Evolutionary conservation across 768 basidiomycete genomes (phyloP), one percentile per base, ranked within the genome.

Genomic region (Mycena crocata): DNA sequence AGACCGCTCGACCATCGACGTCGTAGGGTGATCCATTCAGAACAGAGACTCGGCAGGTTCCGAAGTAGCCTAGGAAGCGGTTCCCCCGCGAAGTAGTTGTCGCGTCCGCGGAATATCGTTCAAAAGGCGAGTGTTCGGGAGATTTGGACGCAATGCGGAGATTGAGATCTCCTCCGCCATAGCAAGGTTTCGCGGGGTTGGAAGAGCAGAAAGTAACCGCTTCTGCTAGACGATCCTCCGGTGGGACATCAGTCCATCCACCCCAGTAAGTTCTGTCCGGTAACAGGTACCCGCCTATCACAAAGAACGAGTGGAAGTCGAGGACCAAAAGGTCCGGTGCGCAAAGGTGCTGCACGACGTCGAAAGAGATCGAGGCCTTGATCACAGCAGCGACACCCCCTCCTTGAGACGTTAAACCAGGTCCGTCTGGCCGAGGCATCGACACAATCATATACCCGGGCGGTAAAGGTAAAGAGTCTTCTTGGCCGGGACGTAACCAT

Each of bases 21-120:
- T 59, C 57, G 15, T 37, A 15, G 1, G 34, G 19, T 2, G 57
- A 46, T 2, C 57, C 57, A 44, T 59, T 59, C 5, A 59, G 57
- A 6, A 59, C 39, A 15, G 45, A 35, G 45, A 49, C 23, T 15
- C 9, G 6, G 14, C 17, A 15, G 6, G 37, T 30, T 10, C 23
- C 23, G 6, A 42, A 57, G 12, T 34, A 12, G 7, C 17, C 19
- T 0, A 57, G 31, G 1, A 59, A 26, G 31, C 57, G 44, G 3
- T 31, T n/a, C 0, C 57, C 57, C 0, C 57, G 45, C 1, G 57
- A 10, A 14, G 26, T 35, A 12, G 31, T 14, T 3, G 21, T 31
- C 5, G 32, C 1, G 12, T 59, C 57, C 13, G 23, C 14, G 0
- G 46, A 59, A 15, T 2, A 7, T 3, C 57, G 57, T 3, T 2